Conservation (phyloP, 2,329 filamentous ascomycete genomes). For the Xylariaceae sp. region DNA sequence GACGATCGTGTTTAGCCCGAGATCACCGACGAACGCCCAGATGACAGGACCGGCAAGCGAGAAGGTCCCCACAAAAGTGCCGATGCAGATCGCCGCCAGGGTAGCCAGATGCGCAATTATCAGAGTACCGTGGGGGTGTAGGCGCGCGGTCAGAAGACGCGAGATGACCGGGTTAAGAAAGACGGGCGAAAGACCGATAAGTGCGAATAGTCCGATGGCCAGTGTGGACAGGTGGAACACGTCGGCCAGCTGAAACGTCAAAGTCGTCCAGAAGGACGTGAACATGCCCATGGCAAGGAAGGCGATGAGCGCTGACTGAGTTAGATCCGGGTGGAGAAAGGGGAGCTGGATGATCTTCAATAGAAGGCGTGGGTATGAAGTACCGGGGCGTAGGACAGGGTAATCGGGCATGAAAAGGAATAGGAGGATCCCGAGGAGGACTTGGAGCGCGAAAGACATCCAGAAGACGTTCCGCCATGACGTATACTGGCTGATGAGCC, state of each 20-base stretch:
- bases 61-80: conserved; percentile 38
- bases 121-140: conserved; percentile 32
- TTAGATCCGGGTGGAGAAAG: conserved; percentile 66
- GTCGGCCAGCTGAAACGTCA: conserved; percentile 36
- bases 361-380: conserved; percentile 68
- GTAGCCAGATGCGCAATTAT: conserved; percentile 27
- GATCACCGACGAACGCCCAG: conserved; percentile 38
- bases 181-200: conserved; percentile 34
- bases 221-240: conserved; percentile 34
- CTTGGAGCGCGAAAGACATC: conserved; percentile 73
- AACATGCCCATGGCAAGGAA: conserved; percentile 60
- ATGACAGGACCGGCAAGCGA: conserved; percentile 38
- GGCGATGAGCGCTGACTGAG: conserved; percentile 69
- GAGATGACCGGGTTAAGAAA: conserved; percentile 34
- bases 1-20: conserved; percentile 37
- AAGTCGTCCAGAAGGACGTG: conserved; percentile 55
- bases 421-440: conserved; percentile 64
- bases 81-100: conserved; percentile 29
- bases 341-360: conserved; percentile 67
- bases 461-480: conserved; percentile 80
- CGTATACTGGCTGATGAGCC: conserved; percentile 73
- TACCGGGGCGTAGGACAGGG: conserved; percentile 69
- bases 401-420: conserved; percentile 82
- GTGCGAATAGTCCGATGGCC: conserved; percentile 34
- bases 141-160: conserved; percentile 27